phyloP scores from a whole-genome alignment of 1,139 yeast genomes.

The Tardiomyces blankii region DNA sequence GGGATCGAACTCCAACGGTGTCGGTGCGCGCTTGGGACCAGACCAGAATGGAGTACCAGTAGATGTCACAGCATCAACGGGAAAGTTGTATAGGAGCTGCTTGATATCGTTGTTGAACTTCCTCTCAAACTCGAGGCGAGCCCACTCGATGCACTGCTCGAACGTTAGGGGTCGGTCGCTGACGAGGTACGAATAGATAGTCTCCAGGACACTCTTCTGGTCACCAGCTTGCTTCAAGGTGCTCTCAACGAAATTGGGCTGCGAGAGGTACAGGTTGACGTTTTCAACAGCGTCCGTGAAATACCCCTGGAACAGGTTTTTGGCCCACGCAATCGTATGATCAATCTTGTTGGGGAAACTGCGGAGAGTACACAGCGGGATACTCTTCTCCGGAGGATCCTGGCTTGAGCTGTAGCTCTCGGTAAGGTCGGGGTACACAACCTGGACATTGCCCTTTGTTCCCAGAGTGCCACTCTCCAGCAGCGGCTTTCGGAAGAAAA shows the following conservation, averaged over 20 bases:
- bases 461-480: conserved; percentile 97
- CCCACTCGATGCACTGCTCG: conserved; percentile 95
- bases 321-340: conserved; percentile 99
- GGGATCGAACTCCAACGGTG: conserved; percentile 66
- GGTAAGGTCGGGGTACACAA: conserved; percentile 81
- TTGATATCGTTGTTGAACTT: conserved; percentile 77
- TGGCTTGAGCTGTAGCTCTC: conserved; percentile 94
- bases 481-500: conserved; percentile 81
- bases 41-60: conserved; percentile 96
- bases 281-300: conserved; percentile 86
- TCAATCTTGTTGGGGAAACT: conserved; percentile 97
- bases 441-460: conserved; percentile 97
- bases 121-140: conserved; percentile 76
- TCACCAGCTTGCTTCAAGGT: conserved; percentile 88
- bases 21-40: conserved; percentile 95
- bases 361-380: conserved; percentile 93
- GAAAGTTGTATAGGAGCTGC: conserved; percentile 88
- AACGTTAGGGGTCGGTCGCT: conserved; percentile 76
- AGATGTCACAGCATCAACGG: conserved; percentile 83
- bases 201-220: conserved; percentile 74
- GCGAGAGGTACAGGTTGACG: conserved; percentile 80
- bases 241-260: conserved; percentile 86
- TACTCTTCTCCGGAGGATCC: conserved; percentile 97
- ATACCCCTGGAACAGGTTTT: conserved; percentile 87
- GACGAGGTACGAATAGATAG: conserved; percentile 57